Conservation (phyloP, 768 basidiomycete genomes). For the Russula sp. region DNA sequence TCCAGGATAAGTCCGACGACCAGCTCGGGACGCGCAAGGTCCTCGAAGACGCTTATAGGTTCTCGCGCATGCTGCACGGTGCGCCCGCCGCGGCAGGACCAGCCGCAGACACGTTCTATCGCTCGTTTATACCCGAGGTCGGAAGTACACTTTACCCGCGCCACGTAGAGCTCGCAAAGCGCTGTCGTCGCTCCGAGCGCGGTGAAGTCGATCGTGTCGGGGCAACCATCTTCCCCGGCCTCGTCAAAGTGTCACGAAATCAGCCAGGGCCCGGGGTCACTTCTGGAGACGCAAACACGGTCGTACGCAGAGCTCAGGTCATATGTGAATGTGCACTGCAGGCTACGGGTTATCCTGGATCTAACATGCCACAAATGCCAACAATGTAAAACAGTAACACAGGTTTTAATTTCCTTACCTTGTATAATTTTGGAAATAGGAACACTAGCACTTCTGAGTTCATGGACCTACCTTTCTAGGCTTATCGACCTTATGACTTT, state of each 20-base stretch:
- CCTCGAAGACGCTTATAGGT: constrained; percentile 70
- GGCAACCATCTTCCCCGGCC: constrained; percentile 81
- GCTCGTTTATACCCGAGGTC: constrained; percentile 82
- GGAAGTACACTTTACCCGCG: constrained; percentile 68
- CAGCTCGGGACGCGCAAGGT: constrained; percentile 48
- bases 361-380: constrained; percentile 5
- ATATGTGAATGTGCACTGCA: constrained; percentile 78
- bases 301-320: constrained; percentile 81
- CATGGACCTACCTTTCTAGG: too few relatives aligned
- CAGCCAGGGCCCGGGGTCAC: constrained; percentile 39
- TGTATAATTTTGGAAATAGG: background rate
- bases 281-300: constrained; percentile 55
- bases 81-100: constrained; percentile 52
- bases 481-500: too few relatives aligned
- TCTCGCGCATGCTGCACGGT: constrained; percentile 85
- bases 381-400: background rate
- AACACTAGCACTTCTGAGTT: background rate
- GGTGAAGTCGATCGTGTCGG: constrained; percentile 76
- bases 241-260: constrained; percentile 71
- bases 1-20: constrained; percentile 39
- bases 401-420: background rate
- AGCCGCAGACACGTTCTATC: constrained; percentile 69
- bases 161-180: constrained; percentile 81
- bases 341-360: constrained; percentile 22
- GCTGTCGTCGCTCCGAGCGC: constrained; percentile 72